phyloP scores from a whole-genome alignment of 2,329 filamentous ascomycete genomes.

The Exophiala oligosperma region DNA sequence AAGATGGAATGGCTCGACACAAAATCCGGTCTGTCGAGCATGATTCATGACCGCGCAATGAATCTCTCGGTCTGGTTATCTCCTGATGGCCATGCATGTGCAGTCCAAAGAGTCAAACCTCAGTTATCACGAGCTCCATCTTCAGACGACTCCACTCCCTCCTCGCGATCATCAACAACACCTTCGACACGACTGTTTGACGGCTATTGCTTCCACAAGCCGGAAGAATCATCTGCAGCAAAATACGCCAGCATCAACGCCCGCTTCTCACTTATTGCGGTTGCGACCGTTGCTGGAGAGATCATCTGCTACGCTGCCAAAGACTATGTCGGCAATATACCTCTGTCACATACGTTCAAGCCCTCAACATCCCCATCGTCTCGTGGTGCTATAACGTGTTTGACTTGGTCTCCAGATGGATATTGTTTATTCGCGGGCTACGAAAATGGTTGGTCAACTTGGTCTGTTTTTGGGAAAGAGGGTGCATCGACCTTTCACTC shows the following conservation, averaged over 20 bases:
- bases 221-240: conserved; percentile 62
- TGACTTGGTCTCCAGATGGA: conserved; percentile 90
- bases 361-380: conserved; percentile 66
- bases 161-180: conserved; percentile 24
- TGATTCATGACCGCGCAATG: conserved; percentile 95
- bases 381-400: conserved; percentile 70
- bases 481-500: conserved; percentile 79
- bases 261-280: conserved; percentile 86
- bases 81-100: conserved; percentile 82
- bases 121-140: conserved; percentile 35
- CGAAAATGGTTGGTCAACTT: conserved; percentile 88
- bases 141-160: conserved; percentile 43
- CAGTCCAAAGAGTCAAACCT: conserved; percentile 70
- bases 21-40: conserved; percentile 73
- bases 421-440: conserved; percentile 96
- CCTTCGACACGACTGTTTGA: conserved; percentile 70
- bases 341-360: conserved; percentile 75
- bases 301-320: conserved; percentile 89
- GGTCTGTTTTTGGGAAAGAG: conserved; percentile 95
- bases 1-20: conserved; percentile 84
- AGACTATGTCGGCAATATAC: conserved; percentile 92
- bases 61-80: conserved; percentile 93
- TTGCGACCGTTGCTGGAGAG: conserved; percentile 76
- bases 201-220: conserved; percentile 86
- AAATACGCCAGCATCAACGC: conserved; percentile 84